Base-by-base conservation (phyloP, 148 eudicot species). In the Pharnaceum exiguum region DNA sequence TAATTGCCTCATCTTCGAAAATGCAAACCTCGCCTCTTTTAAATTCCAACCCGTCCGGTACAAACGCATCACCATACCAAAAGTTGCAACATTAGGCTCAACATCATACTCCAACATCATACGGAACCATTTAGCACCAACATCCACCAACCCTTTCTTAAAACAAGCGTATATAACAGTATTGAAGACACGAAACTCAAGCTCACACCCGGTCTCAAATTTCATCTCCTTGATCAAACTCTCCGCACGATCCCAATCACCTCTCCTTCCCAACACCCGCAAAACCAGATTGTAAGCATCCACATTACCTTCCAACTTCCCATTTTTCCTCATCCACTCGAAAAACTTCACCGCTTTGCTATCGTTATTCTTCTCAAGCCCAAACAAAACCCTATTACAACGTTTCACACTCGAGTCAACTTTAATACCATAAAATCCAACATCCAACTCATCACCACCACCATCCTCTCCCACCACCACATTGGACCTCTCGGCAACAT, bases 51-150 rank as follows among this genome's bases (percentile, higher is more conserved):
- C 78, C 76, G 81, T 91, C 67, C 79, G 87, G 63, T 73, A 88
- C 45, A 91, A 73, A 70, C 82, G 67, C 98, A 91, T 83, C 15
- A 91, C 66, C 96, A 91, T 91, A 11, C 98, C 98, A 47, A 88
- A 84, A 25, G 98, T 91, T 36, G 98, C 98, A 68, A 83, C 75
- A 77, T 83, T 85, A n/a, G 98, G 98, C 69, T 60, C 60, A 68
- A 88, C 70, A 21, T 77, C 75, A 33, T 70, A 67, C 18, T 81
- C 83, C 77, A 88, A 67, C 96, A 91, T 88, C 86, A 81, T 59
- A 22, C 62, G 74, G 59, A 83, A 88, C 90, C 96, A 88, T 63
- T 61, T 81, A 1, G 90, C 60, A 56, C 95, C 90, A 5, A 81
- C 18, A 37, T 77, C 73, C 38, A 72, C 86, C 30, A 75, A 38